Conservation (phyloP, 768 basidiomycete genomes). For the Psilocybe subaeruginosa region DNA sequence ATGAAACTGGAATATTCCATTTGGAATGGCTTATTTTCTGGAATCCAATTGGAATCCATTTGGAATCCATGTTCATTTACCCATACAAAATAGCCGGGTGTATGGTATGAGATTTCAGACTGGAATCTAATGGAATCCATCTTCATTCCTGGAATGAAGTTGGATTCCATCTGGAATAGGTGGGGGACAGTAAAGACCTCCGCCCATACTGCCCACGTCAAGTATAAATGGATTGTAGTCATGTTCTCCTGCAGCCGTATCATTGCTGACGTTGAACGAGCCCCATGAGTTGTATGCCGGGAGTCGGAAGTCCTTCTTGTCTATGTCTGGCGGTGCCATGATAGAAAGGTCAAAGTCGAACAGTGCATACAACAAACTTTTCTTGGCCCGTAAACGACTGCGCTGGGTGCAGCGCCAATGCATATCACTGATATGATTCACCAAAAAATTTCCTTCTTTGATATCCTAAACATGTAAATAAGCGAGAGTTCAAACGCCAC, state of each 20-base stretch:
- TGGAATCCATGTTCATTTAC: too few species aligned
- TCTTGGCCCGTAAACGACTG: slow-evolving; percentile 9
- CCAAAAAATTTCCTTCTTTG: slow-evolving; percentile 15
- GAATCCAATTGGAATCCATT: too few species aligned
- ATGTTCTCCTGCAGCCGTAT: slow-evolving; percentile 17
- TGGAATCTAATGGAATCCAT: too few species aligned
- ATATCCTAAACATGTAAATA: slow-evolving; percentile 8
- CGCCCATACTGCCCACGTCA: slow-evolving; percentile 18
- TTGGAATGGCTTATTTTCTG: too few species aligned
- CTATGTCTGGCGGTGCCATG: background rate
- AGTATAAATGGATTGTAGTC: slow-evolving; percentile 23
- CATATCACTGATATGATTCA: slow-evolving; percentile 18
- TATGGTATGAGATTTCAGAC: too few species aligned
- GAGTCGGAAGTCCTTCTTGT: slow-evolving; percentile 3
- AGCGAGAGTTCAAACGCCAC: background rate
- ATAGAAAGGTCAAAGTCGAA: background rate
- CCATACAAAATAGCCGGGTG: too few species aligned
- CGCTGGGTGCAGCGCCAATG: background rate
- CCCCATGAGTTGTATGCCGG: slow-evolving; percentile 15
- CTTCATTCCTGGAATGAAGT: too few species aligned
- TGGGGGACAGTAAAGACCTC: too few species aligned
- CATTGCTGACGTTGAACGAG: background rate
- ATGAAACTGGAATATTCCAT: too few species aligned
- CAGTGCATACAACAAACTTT: slow-evolving; percentile 21
- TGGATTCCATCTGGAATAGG: too few species aligned